Base-by-base conservation (phyloP, 371 early-diverging fungal species). In the Actinomortierella wolfii region DNA sequence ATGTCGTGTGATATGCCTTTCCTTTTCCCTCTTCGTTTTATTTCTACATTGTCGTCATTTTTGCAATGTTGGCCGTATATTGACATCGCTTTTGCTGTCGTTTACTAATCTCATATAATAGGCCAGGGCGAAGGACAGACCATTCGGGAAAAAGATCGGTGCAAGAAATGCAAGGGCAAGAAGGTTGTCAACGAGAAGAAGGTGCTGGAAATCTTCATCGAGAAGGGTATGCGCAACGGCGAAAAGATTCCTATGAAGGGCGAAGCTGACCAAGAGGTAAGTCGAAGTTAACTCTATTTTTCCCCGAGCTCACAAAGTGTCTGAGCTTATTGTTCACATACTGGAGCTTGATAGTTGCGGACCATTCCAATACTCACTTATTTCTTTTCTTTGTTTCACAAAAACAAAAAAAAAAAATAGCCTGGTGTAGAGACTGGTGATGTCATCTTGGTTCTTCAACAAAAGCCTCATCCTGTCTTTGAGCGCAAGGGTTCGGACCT, bases 141-240 rank as follows among this genome's bases (percentile, higher is more conserved):
- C 28, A 86, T 91, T 66, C 78, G 78, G n/a, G 88, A 87, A 40
- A 93, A 93, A 80, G 93, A 95, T 76, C 78, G 86, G 51, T 96
- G 97, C 83, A 93, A 91, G 76, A 81, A 79, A 44, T 96, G 97
- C 79, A 84, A 87, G 59, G 97, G 95, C 47, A 84, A 85, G 74
- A 93, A 94, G 76, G 87, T 92, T 17, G 79, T 81, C 8, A 80
- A 81, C 17, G 95, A 94, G 76, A 90, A 93, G 78, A 94, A 96
- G 81, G 89, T 86, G 50, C 81, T 97, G 56, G 93, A 94, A 73
- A 90, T 97, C 57, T 87, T 88, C 76, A 89, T 97, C 53, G 94
- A 94, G 67, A 93, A 92, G 79, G 98, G 98, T 64, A 96, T 96
- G 95, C 73, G 67, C 24, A 81, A 92, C 63, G 95, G 94, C 15